Evolutionary conservation across 179 eudicot genomes (phyloP).

Genomic region (Camellia oleifera): DNA sequence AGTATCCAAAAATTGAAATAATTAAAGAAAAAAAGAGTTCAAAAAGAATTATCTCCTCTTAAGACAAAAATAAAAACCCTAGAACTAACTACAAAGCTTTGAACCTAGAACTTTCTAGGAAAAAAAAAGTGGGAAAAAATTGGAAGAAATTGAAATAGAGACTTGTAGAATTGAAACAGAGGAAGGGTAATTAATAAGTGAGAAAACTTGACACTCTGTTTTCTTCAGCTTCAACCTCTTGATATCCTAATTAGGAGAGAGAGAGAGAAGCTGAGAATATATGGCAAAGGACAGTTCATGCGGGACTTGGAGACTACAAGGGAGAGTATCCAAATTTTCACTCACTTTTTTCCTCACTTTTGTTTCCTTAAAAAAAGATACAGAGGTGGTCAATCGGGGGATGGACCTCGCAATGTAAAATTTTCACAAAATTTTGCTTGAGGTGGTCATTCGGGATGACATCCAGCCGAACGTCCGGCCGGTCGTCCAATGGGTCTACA

Average conservation of each 20-base stretch:
- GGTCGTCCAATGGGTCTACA: too few species aligned
- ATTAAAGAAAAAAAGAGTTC: background rate
- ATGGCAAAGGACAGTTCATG: background rate
- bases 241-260: slow-evolving; percentile 14
- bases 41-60: slow-evolving; percentile 1
- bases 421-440: too few species aligned
- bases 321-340: slow-evolving; percentile 17
- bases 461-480: too few species aligned
- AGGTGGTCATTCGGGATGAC: too few species aligned
- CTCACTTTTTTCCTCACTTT: too few species aligned
- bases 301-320: slow-evolving; percentile 20
- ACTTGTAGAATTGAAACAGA: background rate
- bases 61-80: background rate
- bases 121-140: background rate
- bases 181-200: background rate
- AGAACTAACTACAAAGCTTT: slow-evolving; percentile 16
- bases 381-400: too few species aligned
- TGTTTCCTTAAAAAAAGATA: too few species aligned
- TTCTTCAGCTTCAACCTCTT: slow-evolving; percentile 7
- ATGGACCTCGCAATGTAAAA: too few species aligned
- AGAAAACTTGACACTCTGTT: background rate
- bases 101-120: slow-evolving; percentile 20
- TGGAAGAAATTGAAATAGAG: slow-evolving; percentile 1
- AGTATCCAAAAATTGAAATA: slow-evolving; percentile 25
- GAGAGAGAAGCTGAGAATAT: slow-evolving; percentile 16